These are phyloP conservation scores for Pythium grandisporangium DNA, from an alignment of 352 stramenopile genomes.

Conservation along the genomic window DNA sequence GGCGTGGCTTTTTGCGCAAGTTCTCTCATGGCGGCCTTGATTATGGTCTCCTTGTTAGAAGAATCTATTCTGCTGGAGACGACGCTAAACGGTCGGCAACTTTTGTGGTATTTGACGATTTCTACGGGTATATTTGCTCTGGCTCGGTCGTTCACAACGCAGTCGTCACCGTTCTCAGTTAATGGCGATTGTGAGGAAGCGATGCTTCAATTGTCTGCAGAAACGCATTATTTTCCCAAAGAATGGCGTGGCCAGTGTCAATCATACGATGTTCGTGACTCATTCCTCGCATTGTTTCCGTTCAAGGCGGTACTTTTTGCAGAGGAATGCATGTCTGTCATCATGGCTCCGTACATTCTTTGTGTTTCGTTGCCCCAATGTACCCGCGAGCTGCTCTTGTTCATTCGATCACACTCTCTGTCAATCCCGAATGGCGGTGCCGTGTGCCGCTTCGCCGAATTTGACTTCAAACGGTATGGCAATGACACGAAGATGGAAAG, in stretches of 20 bases:
- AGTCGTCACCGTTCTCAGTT: slow-evolving; percentile 54
- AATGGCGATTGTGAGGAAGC: slow-evolving; percentile 76
- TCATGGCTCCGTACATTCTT: slow-evolving; percentile 95
- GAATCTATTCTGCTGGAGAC: slow-evolving; percentile 95
- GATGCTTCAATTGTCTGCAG: slow-evolving; percentile 77
- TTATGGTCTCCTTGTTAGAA: slow-evolving; percentile 91
- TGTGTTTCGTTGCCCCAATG: slow-evolving; percentile 90
- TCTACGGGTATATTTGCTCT: slow-evolving; percentile 76
- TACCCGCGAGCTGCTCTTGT: slow-evolving; percentile 89
- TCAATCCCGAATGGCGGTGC: slow-evolving; percentile 90
- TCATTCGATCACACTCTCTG: slow-evolving; percentile 90
- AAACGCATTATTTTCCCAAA: slow-evolving; percentile 96
- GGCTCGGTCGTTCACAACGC: slow-evolving; percentile 68
- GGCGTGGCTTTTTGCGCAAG: slow-evolving; percentile 94
- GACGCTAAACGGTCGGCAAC: slow-evolving; percentile 88
- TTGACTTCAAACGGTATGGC: slow-evolving; percentile 95
- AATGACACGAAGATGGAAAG: slow-evolving; percentile 96
- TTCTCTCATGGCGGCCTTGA: slow-evolving; percentile 90
- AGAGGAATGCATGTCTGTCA: slow-evolving; percentile 89
- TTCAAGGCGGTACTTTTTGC: slow-evolving; percentile 93
- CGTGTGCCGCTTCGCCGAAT: slow-evolving; percentile 93
- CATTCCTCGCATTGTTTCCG: slow-evolving; percentile 89
- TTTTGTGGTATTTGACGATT: slow-evolving; percentile 97
- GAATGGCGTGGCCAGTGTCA: slow-evolving; percentile 87
- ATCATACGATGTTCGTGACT: slow-evolving; percentile 80